A percentile compares a stretch with the other conserved stretches of the same genome.
Conservation (phyloP, 1,139 yeast species). For the Kodamaea anthophila region DNA sequence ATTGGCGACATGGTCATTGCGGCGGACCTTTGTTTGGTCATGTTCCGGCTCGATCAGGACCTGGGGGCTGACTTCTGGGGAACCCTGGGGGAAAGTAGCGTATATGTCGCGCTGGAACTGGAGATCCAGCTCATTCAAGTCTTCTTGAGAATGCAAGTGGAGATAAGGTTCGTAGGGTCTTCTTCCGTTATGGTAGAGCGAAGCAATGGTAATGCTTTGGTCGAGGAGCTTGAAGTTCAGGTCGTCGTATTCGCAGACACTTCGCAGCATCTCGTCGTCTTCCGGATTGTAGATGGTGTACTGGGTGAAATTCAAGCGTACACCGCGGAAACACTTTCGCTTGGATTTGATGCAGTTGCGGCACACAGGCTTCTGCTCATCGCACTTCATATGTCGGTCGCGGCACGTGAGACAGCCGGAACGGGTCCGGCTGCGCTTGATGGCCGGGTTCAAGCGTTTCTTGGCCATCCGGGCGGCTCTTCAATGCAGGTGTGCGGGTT, state of each 20-base stretch:
- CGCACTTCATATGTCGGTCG: constrained; percentile 46
- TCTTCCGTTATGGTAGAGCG: constrained; percentile 30
- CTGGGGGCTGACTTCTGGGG: constrained; percentile 3
- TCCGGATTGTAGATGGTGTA: constrained; percentile 37
- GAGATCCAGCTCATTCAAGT: constrained; percentile 27
- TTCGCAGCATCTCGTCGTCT: not conserved
- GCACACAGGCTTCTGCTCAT: constrained; percentile 42
- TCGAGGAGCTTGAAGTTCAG: constrained; percentile 25
- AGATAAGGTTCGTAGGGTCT: constrained; percentile 28
- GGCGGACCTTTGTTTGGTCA: too few relatives aligned
- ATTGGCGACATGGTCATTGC: not conserved
- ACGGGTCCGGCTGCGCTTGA: constrained; percentile 31
- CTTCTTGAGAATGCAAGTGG: constrained; percentile 25
- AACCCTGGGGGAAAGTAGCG: constrained; percentile 6
- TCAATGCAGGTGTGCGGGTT: too few relatives aligned
- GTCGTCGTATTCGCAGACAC: not conserved
- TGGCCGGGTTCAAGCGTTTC: constrained; percentile 15
- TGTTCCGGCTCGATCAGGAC: constrained; percentile 11
- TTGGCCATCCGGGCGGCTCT: constrained; percentile 13
- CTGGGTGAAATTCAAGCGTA: constrained; percentile 41
- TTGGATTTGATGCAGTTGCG: constrained; percentile 38
- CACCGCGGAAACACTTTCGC: constrained; percentile 39
- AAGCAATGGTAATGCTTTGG: constrained; percentile 39
- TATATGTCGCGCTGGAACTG: constrained; percentile 26
- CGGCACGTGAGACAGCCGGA: constrained; percentile 46